phyloP scores from a whole-genome alignment of 495 filamentous ascomycete species.

The Staphylotrichum longicolle region DNA sequence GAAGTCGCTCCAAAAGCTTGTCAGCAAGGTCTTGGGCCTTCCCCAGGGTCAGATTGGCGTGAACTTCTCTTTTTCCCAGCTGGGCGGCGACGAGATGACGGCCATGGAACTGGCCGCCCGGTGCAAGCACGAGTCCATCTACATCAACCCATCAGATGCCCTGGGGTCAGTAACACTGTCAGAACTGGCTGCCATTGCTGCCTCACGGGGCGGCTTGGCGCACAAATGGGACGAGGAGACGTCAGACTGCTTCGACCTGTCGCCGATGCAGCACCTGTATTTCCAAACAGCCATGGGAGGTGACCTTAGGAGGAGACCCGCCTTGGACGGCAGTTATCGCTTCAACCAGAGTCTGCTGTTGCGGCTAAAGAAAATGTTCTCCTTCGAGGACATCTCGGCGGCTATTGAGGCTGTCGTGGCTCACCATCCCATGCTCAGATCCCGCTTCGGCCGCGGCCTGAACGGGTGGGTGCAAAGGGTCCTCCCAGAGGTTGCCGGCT shows the following conservation, averaged over 20 bases:
- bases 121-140: constrained; percentile 43
- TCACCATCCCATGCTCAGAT: constrained; percentile 72
- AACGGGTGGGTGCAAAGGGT: constrained; percentile 45
- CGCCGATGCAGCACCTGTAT: constrained; percentile 70
- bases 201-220: constrained; percentile 31
- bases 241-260: constrained; percentile 58
- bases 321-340: constrained; percentile 57
- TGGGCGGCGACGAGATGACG: constrained; percentile 47
- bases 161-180: constrained; percentile 32
- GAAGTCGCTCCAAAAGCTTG: constrained; percentile 39
- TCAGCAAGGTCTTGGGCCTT: constrained; percentile 39
- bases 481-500: constrained; percentile 38
- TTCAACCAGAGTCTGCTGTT: constrained; percentile 72
- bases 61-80: constrained; percentile 42
- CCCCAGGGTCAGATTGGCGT: constrained; percentile 41
- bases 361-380: constrained; percentile 51
- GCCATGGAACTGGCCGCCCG: constrained; percentile 40
- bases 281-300: constrained; percentile 54
- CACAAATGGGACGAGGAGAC: constrained; percentile 39
- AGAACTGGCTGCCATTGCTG: constrained; percentile 40
- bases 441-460: constrained; percentile 51
- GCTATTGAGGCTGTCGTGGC: constrained; percentile 58
- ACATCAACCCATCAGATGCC: constrained; percentile 33
- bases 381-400: constrained; percentile 46
- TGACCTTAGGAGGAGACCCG: constrained; percentile 35